Conservation (phyloP, 1,139 yeast genomes). For the Hansenula anomala region DNA sequence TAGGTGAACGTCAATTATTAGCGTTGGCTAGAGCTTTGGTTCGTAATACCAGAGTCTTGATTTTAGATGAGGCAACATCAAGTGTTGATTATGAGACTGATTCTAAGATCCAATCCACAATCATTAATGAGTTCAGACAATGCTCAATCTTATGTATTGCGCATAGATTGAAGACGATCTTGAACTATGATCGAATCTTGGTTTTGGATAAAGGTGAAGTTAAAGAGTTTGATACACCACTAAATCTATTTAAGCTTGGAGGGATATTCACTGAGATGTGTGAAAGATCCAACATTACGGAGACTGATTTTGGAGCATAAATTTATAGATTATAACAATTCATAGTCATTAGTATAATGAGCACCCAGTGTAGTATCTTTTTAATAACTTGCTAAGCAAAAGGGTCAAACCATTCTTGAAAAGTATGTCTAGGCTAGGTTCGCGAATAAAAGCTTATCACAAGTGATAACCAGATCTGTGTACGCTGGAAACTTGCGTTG, state of each 20-base stretch:
- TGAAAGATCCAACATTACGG: constrained; percentile 38
- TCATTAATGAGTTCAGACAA: constrained; percentile 44
- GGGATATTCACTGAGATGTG: constrained; percentile 53
- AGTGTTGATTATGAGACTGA: constrained; percentile 68
- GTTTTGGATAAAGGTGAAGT: constrained; percentile 54
- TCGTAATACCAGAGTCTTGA: constrained; percentile 49
- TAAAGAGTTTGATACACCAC: constrained; percentile 46
- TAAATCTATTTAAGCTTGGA: constrained; percentile 31
- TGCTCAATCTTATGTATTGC: constrained; percentile 67
- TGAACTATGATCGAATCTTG: constrained; percentile 50
- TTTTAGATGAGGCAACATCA: constrained; percentile 69
- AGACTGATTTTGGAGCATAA: constrained; percentile 22
- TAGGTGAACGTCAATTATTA: constrained; percentile 63
- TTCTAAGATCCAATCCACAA: constrained; percentile 52
- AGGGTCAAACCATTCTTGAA: too few relatives aligned
- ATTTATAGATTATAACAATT: too few relatives aligned
- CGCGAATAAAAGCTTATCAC: too few relatives aligned
- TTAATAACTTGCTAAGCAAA: too few relatives aligned
- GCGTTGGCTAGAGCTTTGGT: constrained; percentile 66
- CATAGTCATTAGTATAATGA: too few relatives aligned
- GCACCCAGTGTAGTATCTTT: too few relatives aligned
- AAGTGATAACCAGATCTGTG: too few relatives aligned
- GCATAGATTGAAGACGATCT: constrained; percentile 55
- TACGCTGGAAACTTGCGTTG: too few relatives aligned
- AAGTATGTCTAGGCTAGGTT: too few relatives aligned